phyloP scores from a whole-genome alignment of 1,139 yeast genomes.

The Zygoascus sp. region DNA sequence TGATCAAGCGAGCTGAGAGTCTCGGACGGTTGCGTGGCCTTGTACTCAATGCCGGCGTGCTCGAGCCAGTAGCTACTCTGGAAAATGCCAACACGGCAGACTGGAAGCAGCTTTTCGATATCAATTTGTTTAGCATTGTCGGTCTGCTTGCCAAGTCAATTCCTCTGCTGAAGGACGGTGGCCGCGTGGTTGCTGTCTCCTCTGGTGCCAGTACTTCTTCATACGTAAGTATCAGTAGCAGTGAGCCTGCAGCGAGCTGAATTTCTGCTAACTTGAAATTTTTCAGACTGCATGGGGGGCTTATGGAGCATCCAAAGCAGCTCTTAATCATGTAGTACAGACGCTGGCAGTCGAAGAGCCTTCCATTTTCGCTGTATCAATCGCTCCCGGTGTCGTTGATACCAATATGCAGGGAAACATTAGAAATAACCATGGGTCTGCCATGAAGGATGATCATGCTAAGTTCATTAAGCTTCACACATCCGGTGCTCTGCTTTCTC shows the following conservation, averaged over 20 bases:
- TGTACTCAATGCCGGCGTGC: conserved; percentile 82
- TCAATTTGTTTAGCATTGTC: conserved; percentile 76
- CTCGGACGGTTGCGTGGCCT: conserved; percentile 66
- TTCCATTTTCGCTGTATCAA: conserved; percentile 54
- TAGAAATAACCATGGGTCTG: conserved; percentile 45
- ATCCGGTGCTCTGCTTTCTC: conserved; percentile 52
- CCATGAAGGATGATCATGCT: conserved; percentile 55
- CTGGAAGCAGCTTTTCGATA: conserved; percentile 66
- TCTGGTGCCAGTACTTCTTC: conserved; percentile 73
- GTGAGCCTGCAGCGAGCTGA: no score
- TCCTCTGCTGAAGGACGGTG: conserved; percentile 57
- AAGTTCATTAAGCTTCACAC: conserved; percentile 58
- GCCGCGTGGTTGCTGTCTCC: conserved; percentile 68
- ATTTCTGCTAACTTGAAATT: neutral
- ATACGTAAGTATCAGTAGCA: conserved; percentile 42
- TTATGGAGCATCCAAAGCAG: conserved; percentile 87
- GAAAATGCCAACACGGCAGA: conserved; percentile 45
- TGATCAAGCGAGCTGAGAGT: conserved; percentile 47
- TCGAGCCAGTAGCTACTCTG: conserved; percentile 70
- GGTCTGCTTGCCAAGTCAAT: conserved; percentile 44
- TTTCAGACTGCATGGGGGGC: conserved; percentile 71
- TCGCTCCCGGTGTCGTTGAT: conserved; percentile 93
- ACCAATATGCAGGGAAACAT: conserved; percentile 81
- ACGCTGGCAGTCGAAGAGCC: conserved; percentile 66
- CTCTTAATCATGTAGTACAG: conserved; percentile 66